Base-by-base conservation (phyloP, 1,139 yeast species). In the Dujonia santamariae region DNA sequence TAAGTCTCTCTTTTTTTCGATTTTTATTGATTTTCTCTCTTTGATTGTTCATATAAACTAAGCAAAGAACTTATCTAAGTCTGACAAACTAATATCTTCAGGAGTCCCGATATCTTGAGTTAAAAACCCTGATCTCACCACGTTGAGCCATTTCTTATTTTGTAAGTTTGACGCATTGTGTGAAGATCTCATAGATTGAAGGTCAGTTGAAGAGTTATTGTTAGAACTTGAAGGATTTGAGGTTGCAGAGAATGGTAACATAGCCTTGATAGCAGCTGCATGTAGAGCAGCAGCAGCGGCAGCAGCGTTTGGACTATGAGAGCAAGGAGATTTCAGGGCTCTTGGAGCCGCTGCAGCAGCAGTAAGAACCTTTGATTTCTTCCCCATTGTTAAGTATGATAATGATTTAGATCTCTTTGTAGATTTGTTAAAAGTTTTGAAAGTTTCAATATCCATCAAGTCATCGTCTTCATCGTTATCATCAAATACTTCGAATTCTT, bases 261-360 rank as follows among this genome's bases (percentile, higher is more conserved):
- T 72, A 7, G 77, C 75, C 56, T 68, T 73, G 46, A 79, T 58
- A 2, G 85, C 84, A 25, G 86, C 84, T 15, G 85, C 85, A 45
- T 84, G 84, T 35, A 82, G 64, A 17, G 85, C 86, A 32, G 87
- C 85, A 23, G 82, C 84, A 1, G 85, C 84, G 13, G 83, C 84
- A 18, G 82, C 82, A 6, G 84, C 84, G 45, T 69, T 67, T 9
- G 83, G 79, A 35, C 75, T 65, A 44, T 68, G 81, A 15, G 74
- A 66, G 44, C 76, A 61, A 5, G 80, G 73, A 23, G 75, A 64
- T 43, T 76, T 72, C 14, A 86, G 81, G n/a, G 83, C 76, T 48
- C 90, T 67, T 39, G 90, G 92, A 28, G 90, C 86, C 21, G 86
- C 87, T 12, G 88, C 87, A 14, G 90, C 90, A 23, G 86, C 86